These are phyloP conservation scores for Triticum timopheevii DNA, from an alignment of 176 grass and related monocot genomes.

Conservation along the genomic window DNA sequence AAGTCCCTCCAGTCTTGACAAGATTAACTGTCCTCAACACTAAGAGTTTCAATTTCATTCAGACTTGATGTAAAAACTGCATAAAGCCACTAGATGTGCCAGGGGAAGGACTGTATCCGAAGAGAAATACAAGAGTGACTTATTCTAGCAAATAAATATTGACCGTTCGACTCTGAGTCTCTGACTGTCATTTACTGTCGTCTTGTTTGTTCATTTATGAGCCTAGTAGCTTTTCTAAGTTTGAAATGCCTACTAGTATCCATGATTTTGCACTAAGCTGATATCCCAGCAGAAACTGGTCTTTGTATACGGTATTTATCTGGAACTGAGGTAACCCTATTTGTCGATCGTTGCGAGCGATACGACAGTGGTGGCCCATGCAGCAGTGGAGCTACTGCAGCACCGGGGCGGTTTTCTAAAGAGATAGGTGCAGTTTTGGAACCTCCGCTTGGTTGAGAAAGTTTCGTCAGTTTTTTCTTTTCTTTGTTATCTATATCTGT, in stretches of 20 bases:
- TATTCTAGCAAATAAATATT: slow-evolving; percentile 7
- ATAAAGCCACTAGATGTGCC: neutral
- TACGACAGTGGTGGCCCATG: too few relatives aligned
- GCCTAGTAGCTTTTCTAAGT: neutral
- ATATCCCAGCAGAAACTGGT: neutral
- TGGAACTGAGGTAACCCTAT: too few relatives aligned
- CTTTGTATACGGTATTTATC: neutral
- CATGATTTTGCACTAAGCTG: neutral
- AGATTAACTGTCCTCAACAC: neutral
- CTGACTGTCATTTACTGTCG: neutral
- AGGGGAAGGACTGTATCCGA: neutral
- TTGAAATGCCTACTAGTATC: neutral
- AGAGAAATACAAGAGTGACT: slow-evolving; percentile 16
- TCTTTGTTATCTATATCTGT: too few relatives aligned
- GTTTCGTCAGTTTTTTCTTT: too few relatives aligned
- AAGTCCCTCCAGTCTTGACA: slow-evolving; percentile 50
- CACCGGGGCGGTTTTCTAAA: too few relatives aligned
- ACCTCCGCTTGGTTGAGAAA: too few relatives aligned
- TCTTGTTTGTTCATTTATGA: neutral
- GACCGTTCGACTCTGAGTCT: neutral
- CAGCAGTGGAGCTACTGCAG: too few relatives aligned
- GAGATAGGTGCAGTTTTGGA: too few relatives aligned
- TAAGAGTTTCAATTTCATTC: neutral
- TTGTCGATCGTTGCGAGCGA: too few relatives aligned
- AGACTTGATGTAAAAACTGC: neutral